Evolutionary conservation across 352 stramenopile species (phyloP).

Genomic region (Globisporangium megalacanthum): DNA sequence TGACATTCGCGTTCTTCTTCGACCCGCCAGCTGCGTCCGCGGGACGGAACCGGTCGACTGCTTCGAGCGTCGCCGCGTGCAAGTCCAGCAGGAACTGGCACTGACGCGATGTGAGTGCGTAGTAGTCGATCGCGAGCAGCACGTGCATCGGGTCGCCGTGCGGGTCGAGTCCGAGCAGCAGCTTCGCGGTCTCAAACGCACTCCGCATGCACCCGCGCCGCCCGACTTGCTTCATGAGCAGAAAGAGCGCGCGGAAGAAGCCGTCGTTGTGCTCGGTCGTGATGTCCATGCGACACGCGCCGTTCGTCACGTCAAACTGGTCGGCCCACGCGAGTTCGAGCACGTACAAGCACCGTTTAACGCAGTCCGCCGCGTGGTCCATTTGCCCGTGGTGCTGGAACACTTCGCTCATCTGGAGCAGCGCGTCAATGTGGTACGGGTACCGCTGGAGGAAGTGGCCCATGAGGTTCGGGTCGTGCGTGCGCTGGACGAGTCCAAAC

Average conservation of each 20-base stretch:
- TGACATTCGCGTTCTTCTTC: slow-evolving; percentile 11
- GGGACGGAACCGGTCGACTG: slow-evolving; percentile 42
- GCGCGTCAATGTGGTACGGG: slow-evolving; percentile 79
- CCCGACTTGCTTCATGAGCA: slow-evolving; percentile 82
- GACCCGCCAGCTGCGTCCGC: not conserved
- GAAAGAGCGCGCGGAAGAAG: slow-evolving; percentile 73
- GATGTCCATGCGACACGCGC: slow-evolving; percentile 81
- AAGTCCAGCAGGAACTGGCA: slow-evolving; percentile 77
- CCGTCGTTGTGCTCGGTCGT: slow-evolving; percentile 65
- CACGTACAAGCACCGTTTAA: slow-evolving; percentile 84
- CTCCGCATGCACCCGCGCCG: slow-evolving; percentile 79
- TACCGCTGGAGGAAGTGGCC: slow-evolving; percentile 76
- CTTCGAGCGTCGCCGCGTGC: slow-evolving; percentile 45
- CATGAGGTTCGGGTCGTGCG: slow-evolving; percentile 81
- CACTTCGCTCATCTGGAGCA: slow-evolving; percentile 84
- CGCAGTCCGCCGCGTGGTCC: slow-evolving; percentile 77
- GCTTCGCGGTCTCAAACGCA: slow-evolving; percentile 75
- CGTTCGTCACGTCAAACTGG: slow-evolving; percentile 77
- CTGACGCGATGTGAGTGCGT: slow-evolving; percentile 70
- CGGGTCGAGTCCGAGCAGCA: slow-evolving; percentile 70
- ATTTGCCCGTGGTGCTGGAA: slow-evolving; percentile 87
- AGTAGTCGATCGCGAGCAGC: slow-evolving; percentile 80
- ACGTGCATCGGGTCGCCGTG: slow-evolving; percentile 78
- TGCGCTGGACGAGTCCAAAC: slow-evolving; percentile 76
- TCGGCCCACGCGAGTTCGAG: slow-evolving; percentile 79